Conservation (phyloP, 1,284 basidiomycete species). For the Rhodotorula sp. region DNA sequence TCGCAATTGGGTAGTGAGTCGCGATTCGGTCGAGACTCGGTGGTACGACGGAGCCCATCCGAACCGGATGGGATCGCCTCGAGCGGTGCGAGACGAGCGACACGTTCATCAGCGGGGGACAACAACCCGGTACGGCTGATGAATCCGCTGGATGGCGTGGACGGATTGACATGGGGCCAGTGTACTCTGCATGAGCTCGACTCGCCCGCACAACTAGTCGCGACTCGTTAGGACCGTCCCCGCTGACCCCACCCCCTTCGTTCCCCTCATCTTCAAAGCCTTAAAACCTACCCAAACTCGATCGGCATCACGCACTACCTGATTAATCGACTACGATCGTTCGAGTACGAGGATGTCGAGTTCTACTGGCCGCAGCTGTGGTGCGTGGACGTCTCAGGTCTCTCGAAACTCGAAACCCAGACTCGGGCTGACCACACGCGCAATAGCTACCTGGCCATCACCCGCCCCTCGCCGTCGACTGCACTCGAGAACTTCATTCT, state of each 20-base stretch:
- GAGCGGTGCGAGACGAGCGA: not conserved
- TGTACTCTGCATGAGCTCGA: no score
- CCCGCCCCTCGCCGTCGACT: conserved; percentile 80
- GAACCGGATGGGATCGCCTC: no score
- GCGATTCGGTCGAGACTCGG: no score
- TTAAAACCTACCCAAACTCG: conserved; percentile 82
- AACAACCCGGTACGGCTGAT: not conserved
- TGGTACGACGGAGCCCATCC: no score
- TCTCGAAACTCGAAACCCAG: no score
- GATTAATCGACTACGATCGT: conserved; percentile 72
- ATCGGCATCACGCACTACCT: conserved; percentile 96
- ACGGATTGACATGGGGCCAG: no score
- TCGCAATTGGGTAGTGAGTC: conserved; percentile 46
- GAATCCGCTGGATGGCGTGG: not conserved
- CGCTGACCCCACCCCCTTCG: not conserved
- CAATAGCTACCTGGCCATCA: conserved; percentile 84
- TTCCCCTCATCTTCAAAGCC: conserved; percentile 43
- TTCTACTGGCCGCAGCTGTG: conserved; percentile 98
- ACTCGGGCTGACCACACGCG: not conserved
- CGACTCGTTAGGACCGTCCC: not conserved
- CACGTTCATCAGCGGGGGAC: not conserved
- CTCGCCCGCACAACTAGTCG: not conserved
- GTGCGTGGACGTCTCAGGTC: conserved; percentile 58
- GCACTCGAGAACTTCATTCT: conserved; percentile 90
- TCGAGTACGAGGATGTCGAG: conserved; percentile 75